These are phyloP conservation scores for Boletus vermiculosoides DNA, from an alignment of 768 basidiomycete genomes.

Conservation along the genomic window DNA sequence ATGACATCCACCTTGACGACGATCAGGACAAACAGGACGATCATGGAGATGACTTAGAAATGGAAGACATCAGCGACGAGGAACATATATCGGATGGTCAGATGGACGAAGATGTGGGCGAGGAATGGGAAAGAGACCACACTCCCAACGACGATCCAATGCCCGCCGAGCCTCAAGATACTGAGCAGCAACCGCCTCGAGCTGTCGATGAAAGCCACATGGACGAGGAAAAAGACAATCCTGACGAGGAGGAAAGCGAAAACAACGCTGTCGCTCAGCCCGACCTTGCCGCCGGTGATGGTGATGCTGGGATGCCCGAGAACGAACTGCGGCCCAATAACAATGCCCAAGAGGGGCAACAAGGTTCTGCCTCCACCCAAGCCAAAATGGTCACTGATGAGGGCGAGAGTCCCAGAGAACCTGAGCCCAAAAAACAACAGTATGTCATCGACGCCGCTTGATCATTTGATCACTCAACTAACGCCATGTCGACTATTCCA, in stretches of 20 bases:
- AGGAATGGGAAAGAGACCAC: conserved; percentile 9
- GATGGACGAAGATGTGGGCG: conserved; percentile 26
- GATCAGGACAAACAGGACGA: conserved; percentile 30
- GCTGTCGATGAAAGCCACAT: conserved; percentile 17
- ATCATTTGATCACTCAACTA: neutral
- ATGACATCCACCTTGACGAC: conserved; percentile 68
- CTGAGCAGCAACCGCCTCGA: conserved; percentile 17
- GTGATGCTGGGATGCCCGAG: conserved; percentile 18
- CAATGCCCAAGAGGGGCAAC: conserved; percentile 22
- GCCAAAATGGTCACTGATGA: conserved; percentile 12
- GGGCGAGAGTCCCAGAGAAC: conserved; percentile 29
- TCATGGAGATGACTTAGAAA: conserved; percentile 23
- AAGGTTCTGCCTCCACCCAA: conserved; percentile 15
- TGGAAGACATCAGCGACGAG: conserved; percentile 40
- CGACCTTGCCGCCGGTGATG: conserved; percentile 34
- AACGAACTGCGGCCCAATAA: conserved; percentile 19
- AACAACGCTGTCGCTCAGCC: conserved; percentile 34
- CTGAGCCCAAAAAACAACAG: conserved; percentile 8
- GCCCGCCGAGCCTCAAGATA: conserved; percentile 25
- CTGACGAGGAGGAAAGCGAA: conserved; percentile 29
- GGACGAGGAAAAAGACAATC: conserved; percentile 28
- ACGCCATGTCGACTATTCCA: neutral
- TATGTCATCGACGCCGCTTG: conserved; percentile 9
- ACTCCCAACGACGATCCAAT: conserved; percentile 20
- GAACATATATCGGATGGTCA: conserved; percentile 25